Evolutionary conservation across 768 basidiomycete species (phyloP).

Genomic region (Chlorophyllum brunneum): DNA sequence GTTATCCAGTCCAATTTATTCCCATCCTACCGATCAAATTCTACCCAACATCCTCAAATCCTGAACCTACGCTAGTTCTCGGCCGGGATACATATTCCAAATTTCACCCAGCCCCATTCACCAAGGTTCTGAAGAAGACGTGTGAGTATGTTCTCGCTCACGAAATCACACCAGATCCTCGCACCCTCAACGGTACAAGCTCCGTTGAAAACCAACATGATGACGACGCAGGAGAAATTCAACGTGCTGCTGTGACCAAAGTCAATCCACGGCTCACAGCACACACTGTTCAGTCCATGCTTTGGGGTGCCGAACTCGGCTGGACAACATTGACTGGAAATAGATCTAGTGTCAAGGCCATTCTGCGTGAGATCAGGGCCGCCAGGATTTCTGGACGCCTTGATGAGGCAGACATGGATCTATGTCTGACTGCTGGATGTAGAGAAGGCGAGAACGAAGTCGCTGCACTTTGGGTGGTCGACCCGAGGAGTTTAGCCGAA

Average conservation of each 20-base stretch:
- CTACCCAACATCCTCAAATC: conserved; percentile 30
- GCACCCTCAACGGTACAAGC: conserved; percentile 17
- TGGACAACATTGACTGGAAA: conserved; percentile 93
- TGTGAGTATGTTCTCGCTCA: conserved; percentile 53
- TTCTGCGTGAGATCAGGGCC: conserved; percentile 63
- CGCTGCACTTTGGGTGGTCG: conserved; percentile 22
- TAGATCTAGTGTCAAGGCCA: conserved; percentile 66
- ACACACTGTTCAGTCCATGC: conserved; percentile 74
- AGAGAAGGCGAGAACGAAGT: conserved; percentile 14
- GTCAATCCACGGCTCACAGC: conserved; percentile 60
- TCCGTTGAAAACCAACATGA: not conserved
- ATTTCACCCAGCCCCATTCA: conserved; percentile 30
- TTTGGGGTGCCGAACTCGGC: conserved; percentile 60
- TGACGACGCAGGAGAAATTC: conserved; percentile 34
- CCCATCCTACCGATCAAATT: conserved; percentile 57
- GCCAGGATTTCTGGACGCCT: conserved; percentile 30
- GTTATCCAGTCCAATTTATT: conserved; percentile 50
- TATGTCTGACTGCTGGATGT: conserved; percentile 1
- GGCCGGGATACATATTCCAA: not conserved
- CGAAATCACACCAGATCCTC: conserved; percentile 35
- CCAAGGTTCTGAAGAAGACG: conserved; percentile 42
- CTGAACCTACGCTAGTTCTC: conserved; percentile 4
- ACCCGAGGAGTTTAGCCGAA: conserved; percentile 66
- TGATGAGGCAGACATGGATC: conserved; percentile 20
- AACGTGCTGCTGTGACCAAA: conserved; percentile 49